phyloP scores from a whole-genome alignment of 805 yeast species.

The Starmera caribaea region DNA sequence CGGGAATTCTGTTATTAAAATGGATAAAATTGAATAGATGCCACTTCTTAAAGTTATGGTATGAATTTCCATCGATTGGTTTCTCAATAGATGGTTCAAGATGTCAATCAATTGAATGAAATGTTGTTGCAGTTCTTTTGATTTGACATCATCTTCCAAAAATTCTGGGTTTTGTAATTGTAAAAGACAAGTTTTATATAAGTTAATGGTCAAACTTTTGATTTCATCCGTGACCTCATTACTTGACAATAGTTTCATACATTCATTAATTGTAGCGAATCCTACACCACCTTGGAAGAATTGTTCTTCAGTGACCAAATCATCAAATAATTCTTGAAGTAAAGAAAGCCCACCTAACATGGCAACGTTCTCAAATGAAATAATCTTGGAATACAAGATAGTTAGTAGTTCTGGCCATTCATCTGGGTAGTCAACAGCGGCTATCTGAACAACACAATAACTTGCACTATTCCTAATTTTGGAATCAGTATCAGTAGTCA shows the following conservation, averaged over 20 bases:
- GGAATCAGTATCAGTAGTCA: conserved; percentile 35
- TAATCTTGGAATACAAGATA: conserved; percentile 33
- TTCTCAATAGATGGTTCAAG: conserved; percentile 8
- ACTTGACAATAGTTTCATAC: conserved; percentile 31
- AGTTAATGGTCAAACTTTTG: conserved; percentile 36
- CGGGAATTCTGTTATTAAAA: conserved; percentile 16
- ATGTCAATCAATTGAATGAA: conserved; percentile 17
- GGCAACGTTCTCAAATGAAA: conserved; percentile 15
- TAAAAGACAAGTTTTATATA: conserved; percentile 43
- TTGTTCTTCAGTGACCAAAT: conserved; percentile 76
- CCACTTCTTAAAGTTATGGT: conserved; percentile 8
- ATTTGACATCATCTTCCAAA: conserved; percentile 26
- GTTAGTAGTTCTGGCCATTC: conserved; percentile 78
- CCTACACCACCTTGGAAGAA: conserved; percentile 75
- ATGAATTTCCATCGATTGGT: neutral
- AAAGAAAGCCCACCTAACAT: conserved; percentile 49
- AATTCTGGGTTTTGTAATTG: conserved; percentile 46
- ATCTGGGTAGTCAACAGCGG: conserved; percentile 88
- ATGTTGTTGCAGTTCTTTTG: conserved; percentile 13
- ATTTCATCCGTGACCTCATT: conserved; percentile 24
- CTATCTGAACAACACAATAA: conserved; percentile 72
- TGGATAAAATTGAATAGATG: conserved; percentile 6
- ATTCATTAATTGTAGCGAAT: conserved; percentile 37
- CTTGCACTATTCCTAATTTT: conserved; percentile 61
- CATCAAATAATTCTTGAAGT: conserved; percentile 73